These are phyloP conservation scores for Fraxinus latifolia DNA, from an alignment of 305 asterid species.

Conservation along the genomic window DNA sequence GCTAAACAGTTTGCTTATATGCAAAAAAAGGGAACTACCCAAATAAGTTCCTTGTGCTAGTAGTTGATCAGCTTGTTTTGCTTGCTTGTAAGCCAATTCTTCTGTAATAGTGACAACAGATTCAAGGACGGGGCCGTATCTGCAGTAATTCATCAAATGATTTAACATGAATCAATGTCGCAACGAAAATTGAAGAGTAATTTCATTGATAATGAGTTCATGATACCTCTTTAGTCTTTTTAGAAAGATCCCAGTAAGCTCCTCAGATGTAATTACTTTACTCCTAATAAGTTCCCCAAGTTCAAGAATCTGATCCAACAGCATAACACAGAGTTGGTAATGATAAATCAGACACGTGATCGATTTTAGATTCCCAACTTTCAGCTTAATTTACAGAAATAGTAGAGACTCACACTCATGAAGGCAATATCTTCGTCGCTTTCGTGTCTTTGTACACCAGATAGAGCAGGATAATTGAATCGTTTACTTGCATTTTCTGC, in stretches of 20 bases:
- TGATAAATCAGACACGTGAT: background rate
- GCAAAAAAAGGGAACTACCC: slow-evolving; percentile 35
- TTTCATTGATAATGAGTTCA: background rate
- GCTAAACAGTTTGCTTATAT: background rate
- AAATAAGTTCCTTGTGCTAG: slow-evolving; percentile 63
- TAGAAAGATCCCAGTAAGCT: slow-evolving; percentile 62
- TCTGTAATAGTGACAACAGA: slow-evolving; percentile 79
- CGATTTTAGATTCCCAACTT: background rate
- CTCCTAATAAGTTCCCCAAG: slow-evolving; percentile 70
- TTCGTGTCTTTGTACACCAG: slow-evolving; percentile 51
- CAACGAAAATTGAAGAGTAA: background rate
- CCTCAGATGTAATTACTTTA: slow-evolving; percentile 65
- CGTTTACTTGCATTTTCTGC: slow-evolving; percentile 23
- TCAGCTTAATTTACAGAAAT: background rate
- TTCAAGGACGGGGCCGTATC: slow-evolving; percentile 80
- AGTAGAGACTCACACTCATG: slow-evolving; percentile 63
- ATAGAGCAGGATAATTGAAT: slow-evolving; percentile 46
- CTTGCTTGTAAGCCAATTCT: slow-evolving; percentile 79
- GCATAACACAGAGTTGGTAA: slow-evolving; percentile 3
- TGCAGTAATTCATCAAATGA: slow-evolving; percentile 24
- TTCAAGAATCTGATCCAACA: slow-evolving; percentile 65
- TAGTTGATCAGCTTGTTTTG: slow-evolving; percentile 68
- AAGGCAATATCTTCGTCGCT: slow-evolving; percentile 76
- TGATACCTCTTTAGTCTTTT: slow-evolving; percentile 66
- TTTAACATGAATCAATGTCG: slow-evolving; percentile 1